Evolutionary conservation across 192 early-diverging fungal species (phyloP), one percentile per base, ranked within the genome.

Genomic region (Podila verticillata): DNA sequence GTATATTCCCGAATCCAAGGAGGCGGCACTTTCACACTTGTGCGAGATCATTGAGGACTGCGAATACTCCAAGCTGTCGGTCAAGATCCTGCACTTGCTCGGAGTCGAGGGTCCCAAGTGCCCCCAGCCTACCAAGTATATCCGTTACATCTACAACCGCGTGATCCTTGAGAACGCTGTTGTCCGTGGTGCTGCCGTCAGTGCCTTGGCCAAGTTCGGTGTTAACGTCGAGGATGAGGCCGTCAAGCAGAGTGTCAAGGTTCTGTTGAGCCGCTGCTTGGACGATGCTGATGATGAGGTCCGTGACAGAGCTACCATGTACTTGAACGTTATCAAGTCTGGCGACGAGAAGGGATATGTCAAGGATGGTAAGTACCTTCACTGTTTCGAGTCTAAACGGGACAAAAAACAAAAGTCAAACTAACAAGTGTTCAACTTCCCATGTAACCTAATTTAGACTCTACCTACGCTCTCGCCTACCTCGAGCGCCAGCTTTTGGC

Each of bases 21-120:
- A 99, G 70, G 86, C 92, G 89, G 98, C 96, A 48, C 88, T 99
- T 57, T 93, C 94, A 12, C 95, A 98, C 68, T 87, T 99, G 59
- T 99, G 98, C 83, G 98, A 99, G 87, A 98, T 99, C 68, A 99
- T 99, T 75, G 98, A 99, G 80, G 98, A 99, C 79, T 99, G 98
- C 84, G 98, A 99, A 82, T 99, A 97, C 83, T 95, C 95, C 20
- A 98, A 99, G 85, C 89, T 99, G 7, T 96, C 97, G n/a, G 97
- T 99, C 62, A 93, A 97, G 58, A 95, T 98, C 68, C 85, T 99
- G 61, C 94, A 98, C 85, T 87, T 99, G 48, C 86, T 99, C 36
- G 98, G 98, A 60, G 86, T 93, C 7, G 96, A 98, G 75, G 97
- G 98, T 2, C 98, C 98, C 22, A 92, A 90, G 70, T 96, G 95